Evolutionary conservation across 116 monocot species (phyloP).

Genomic region (Papilionanthe hybrid): DNA sequence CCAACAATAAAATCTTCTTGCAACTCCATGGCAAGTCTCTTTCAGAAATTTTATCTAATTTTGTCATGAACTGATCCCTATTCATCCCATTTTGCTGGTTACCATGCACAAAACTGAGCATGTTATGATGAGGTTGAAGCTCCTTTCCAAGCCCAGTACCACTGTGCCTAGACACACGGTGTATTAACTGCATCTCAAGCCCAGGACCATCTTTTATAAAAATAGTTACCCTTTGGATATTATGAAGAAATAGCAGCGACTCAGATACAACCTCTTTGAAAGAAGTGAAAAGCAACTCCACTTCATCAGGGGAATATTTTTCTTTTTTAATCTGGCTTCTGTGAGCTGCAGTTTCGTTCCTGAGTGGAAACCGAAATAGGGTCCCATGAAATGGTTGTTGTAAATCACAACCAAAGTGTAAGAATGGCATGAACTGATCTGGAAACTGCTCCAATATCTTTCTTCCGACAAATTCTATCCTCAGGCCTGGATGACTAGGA

Average conservation of each 20-base stretch:
- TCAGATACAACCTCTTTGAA: slow-evolving; percentile 78
- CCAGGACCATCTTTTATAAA: slow-evolving; percentile 69
- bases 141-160: slow-evolving; percentile 36
- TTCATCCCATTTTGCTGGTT: slow-evolving; percentile 46
- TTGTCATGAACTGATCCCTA: slow-evolving; percentile 71
- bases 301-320: slow-evolving; percentile 89
- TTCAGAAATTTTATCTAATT: slow-evolving; percentile 64
- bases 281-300: slow-evolving; percentile 69
- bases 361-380: slow-evolving; percentile 94
- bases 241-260: slow-evolving; percentile 79
- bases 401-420: slow-evolving; percentile 96
- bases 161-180: slow-evolving; percentile 61
- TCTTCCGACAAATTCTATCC: slow-evolving; percentile 87
- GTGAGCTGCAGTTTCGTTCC: slow-evolving; percentile 68
- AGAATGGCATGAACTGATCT: slow-evolving; percentile 95
- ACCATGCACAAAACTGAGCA: slow-evolving; percentile 76
- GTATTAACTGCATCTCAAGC: slow-evolving; percentile 70
- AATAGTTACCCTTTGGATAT: slow-evolving; percentile 60
- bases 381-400: slow-evolving; percentile 86
- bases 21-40: slow-evolving; percentile 81
- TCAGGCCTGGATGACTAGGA: slow-evolving; percentile 89
- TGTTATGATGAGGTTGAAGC: slow-evolving; percentile 45
- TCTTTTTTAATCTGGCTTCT: slow-evolving; percentile 98
- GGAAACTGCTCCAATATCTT: slow-evolving; percentile 93
- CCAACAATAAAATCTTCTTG: slow-evolving; percentile 64